A percentile compares a stretch with the other conserved stretches of the same genome.
Conservation (phyloP, 2,329 filamentous ascomycete species). For the Trichophyton verrucosum region DNA sequence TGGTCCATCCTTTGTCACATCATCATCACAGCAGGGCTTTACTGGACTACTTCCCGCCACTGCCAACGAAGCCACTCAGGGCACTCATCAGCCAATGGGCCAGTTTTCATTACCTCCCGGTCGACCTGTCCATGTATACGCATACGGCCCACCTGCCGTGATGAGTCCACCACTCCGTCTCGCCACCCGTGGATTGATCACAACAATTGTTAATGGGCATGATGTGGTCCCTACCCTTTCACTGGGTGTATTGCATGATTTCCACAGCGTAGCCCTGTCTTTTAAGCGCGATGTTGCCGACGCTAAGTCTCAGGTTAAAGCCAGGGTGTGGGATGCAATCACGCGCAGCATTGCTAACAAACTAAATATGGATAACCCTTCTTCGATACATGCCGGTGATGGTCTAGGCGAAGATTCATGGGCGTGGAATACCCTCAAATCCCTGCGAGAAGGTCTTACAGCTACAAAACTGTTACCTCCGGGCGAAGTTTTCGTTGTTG, state of each 20-base stretch:
- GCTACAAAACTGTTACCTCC: constrained; percentile 60
- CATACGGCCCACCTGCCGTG: constrained; percentile 62
- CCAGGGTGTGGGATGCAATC: constrained; percentile 53
- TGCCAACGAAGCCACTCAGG: not conserved
- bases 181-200: constrained; percentile 61
- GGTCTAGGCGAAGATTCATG: constrained; percentile 52
- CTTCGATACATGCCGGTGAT: constrained; percentile 34
- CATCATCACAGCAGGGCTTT: constrained; percentile 33
- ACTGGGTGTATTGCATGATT: constrained; percentile 60
- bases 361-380: constrained; percentile 44
- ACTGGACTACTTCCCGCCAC: constrained; percentile 24
- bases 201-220: constrained; percentile 58
- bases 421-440: constrained; percentile 55
- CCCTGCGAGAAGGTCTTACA: constrained; percentile 54
- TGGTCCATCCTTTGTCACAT: constrained; percentile 51
- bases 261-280: constrained; percentile 57
- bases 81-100: constrained; percentile 13
- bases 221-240: constrained; percentile 65
- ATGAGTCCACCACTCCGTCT: constrained; percentile 58
- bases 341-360: constrained; percentile 49
- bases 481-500: constrained; percentile 62
- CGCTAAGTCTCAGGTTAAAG: constrained; percentile 54
- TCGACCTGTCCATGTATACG: constrained; percentile 65
- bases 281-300: constrained; percentile 60
- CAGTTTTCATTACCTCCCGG: constrained; percentile 48